Percentiles rank a stretch among this genome's conserved stretches.
Conservation (phyloP, 1,284 basidiomycete species). For the Mycena citricolor region DNA sequence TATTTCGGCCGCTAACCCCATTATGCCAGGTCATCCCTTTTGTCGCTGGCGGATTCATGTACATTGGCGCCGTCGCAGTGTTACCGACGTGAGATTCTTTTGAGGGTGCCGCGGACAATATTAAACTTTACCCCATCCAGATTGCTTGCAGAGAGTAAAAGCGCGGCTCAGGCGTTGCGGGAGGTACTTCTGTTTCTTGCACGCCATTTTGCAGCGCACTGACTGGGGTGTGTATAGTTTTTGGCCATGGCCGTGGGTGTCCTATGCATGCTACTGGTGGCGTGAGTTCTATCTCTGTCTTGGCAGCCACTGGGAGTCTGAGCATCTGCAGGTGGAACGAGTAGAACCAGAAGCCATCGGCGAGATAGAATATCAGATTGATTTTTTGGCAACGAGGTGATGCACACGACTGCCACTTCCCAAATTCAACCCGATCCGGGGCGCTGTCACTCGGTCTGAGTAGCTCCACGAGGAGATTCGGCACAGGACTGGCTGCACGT, state of each 20-base stretch:
- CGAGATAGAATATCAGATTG: too few species aligned
- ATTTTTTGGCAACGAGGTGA: too few species aligned
- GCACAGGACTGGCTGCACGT: too few species aligned
- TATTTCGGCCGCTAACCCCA: slow-evolving; percentile 11
- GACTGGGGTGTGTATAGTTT: slow-evolving; percentile 53
- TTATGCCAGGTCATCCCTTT: slow-evolving; percentile 83
- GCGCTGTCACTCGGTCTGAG: too few species aligned
- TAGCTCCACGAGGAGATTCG: too few species aligned
- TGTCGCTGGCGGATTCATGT: slow-evolving; percentile 90
- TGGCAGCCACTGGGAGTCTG: slow-evolving; percentile 23
- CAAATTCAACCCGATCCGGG: too few species aligned
- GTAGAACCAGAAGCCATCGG: too few species aligned
- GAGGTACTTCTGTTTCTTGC: slow-evolving; percentile 53
- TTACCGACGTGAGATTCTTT: slow-evolving; percentile 71
- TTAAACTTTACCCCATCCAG: slow-evolving; percentile 38
- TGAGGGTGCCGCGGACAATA: slow-evolving; percentile 9
- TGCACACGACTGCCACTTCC: too few species aligned
- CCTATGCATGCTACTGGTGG: slow-evolving; percentile 83
- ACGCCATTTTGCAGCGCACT: slow-evolving; percentile 10
- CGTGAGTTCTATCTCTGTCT: slow-evolving; percentile 52
- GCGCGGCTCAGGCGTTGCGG: slow-evolving; percentile 79
- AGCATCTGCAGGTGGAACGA: slow-evolving; percentile 74
- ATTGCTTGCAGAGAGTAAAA: slow-evolving; percentile 81
- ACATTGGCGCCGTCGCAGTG: slow-evolving; percentile 88
- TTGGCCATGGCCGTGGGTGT: slow-evolving; percentile 87